Conservation (phyloP, 768 basidiomycete genomes). For the Pulveroboletus sp. region DNA sequence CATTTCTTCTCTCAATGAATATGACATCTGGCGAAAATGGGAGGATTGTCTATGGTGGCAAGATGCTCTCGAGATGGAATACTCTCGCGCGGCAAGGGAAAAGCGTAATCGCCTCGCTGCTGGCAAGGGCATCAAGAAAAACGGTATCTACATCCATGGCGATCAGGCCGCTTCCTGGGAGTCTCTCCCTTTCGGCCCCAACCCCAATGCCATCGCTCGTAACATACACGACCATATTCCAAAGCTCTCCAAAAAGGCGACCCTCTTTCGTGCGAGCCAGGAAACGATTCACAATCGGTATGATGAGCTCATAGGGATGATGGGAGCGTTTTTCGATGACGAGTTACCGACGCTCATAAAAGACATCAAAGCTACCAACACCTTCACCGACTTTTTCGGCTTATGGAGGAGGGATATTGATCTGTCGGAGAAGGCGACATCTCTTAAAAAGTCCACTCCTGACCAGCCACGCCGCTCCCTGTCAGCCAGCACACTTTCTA, state of each 20-base stretch:
- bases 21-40: conserved; percentile 78
- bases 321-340: conserved; percentile 54
- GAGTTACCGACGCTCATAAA: conserved; percentile 61
- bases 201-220: conserved; percentile 66
- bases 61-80: conserved; percentile 62
- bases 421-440: conserved; percentile 40
- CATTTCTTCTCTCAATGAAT: conserved; percentile 40
- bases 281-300: conserved; percentile 62
- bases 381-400: conserved; percentile 74
- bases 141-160: conserved; percentile 63
- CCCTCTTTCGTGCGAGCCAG: conserved; percentile 67
- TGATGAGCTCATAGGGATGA: conserved; percentile 53
- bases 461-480: conserved; percentile 41
- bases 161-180: conserved; percentile 81
- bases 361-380: conserved; percentile 56
- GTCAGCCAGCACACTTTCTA: conserved; percentile 52
- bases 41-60: conserved; percentile 81
- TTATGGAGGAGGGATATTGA: conserved; percentile 74
- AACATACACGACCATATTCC: conserved; percentile 68
- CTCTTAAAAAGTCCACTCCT: conserved; percentile 16
- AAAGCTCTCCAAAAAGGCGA: conserved; percentile 64
- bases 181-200: conserved; percentile 79
- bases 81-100: conserved; percentile 54
- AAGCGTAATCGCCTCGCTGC: conserved; percentile 64
- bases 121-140: conserved; percentile 73